A percentile compares a stretch with the other conserved stretches of the same genome.
These are phyloP conservation scores for Aspergillus funiculosus DNA, from an alignment of 495 filamentous ascomycete species.

Conservation along the genomic window DNA sequence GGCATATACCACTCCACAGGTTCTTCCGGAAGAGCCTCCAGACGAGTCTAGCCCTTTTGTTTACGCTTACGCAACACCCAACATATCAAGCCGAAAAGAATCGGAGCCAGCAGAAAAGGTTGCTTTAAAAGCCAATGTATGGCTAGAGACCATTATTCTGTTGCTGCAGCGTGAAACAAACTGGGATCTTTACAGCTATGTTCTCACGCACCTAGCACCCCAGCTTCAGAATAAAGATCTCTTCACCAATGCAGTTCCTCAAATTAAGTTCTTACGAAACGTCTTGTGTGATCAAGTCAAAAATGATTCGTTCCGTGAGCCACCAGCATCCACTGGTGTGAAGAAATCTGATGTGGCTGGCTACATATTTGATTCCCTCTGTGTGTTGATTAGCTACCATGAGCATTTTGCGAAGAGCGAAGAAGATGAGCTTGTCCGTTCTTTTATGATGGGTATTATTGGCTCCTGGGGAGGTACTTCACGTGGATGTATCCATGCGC, in stretches of 20 bases:
- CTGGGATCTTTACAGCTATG: conserved; percentile 93
- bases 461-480: conserved; percentile 79
- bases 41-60: conserved; percentile 41
- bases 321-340: conserved; percentile 64
- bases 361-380: conserved; percentile 78
- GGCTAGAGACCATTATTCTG: conserved; percentile 69
- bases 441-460: conserved; percentile 73
- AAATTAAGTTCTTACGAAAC: conserved; percentile 71
- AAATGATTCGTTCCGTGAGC: conserved; percentile 65
- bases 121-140: conserved; percentile 61
- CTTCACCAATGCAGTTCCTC: conserved; percentile 62
- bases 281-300: conserved; percentile 76
- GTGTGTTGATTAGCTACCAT: conserved; percentile 82
- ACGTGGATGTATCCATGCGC: conserved; percentile 86
- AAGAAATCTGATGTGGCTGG: conserved; percentile 85
- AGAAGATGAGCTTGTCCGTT: conserved; percentile 79
- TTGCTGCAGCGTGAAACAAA: conserved; percentile 72
- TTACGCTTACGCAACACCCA: conserved; percentile 30
- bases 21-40: conserved; percentile 49
- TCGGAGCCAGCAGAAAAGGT: conserved; percentile 19
- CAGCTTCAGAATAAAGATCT: conserved; percentile 88
- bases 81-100: conserved; percentile 22
- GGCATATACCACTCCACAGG: conserved; percentile 47
- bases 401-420: conserved; percentile 76
- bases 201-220: conserved; percentile 77